Conservation (phyloP, 129 eudicot species). For the Tagetes patula region DNA sequence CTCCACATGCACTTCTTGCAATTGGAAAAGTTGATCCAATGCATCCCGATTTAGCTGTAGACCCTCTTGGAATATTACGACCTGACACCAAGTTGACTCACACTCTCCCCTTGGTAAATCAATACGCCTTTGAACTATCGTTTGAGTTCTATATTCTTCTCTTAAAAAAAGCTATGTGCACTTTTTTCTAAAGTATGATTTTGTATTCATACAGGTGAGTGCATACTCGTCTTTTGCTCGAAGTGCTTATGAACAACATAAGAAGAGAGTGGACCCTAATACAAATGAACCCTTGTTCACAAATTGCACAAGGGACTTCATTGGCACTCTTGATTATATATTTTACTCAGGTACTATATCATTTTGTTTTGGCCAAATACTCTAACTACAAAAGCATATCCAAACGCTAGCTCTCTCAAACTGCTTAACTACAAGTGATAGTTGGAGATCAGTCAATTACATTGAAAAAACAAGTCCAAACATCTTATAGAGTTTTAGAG, state of each 20-base stretch:
- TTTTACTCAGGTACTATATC: conserved; percentile 64
- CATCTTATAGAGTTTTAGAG: neutral
- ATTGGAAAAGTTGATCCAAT: conserved; percentile 77
- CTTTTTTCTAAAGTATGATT: neutral
- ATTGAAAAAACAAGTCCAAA: neutral
- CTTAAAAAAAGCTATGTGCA: neutral
- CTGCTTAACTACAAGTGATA: neutral
- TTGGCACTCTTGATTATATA: conserved; percentile 81
- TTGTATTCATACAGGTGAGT: conserved; percentile 50
- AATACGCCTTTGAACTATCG: conserved; percentile 7
- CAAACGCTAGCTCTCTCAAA: neutral
- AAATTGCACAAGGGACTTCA: conserved; percentile 75
- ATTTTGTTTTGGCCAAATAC: neutral
- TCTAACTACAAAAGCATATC: neutral
- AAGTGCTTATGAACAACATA: conserved; percentile 55
- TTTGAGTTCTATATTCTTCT: neutral
- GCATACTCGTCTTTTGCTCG: conserved; percentile 81
- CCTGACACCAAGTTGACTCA: conserved; percentile 63
- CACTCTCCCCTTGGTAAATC: conserved; percentile 69
- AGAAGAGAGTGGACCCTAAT: conserved; percentile 68
- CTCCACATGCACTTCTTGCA: conserved; percentile 86
- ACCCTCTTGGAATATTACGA: conserved; percentile 70
- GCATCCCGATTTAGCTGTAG: conserved; percentile 76
- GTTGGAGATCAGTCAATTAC: neutral
- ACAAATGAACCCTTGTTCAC: conserved; percentile 82